Conservation (phyloP, 2,329 filamentous ascomycete genomes). For the Trichophyton benhamiae region DNA sequence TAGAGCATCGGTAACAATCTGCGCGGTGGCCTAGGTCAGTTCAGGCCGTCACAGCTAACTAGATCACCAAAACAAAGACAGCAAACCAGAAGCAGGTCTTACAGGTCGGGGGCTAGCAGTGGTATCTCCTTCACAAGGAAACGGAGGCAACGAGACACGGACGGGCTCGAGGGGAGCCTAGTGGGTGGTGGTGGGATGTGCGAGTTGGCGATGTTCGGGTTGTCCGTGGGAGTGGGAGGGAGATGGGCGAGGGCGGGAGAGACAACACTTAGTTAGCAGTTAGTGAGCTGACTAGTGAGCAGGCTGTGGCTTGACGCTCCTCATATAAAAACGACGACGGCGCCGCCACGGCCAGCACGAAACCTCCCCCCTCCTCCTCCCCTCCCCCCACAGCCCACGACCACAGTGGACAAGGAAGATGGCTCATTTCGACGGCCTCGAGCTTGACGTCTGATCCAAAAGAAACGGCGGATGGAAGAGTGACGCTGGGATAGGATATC, state of each 20-base stretch:
- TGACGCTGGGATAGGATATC: neutral
- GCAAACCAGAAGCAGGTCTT: neutral
- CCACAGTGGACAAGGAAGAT: neutral
- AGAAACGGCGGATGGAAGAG: neutral
- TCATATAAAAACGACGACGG: no score
- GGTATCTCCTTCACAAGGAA: neutral
- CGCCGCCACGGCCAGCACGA: neutral
- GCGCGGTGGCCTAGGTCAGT: neutral
- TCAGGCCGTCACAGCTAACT: neutral
- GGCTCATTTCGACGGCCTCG: neutral
- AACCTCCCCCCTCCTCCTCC: neutral
- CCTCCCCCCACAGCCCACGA: neutral
- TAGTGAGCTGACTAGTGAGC: neutral
- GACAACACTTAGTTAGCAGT: neutral
- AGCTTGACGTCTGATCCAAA: neutral
- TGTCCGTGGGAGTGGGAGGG: neutral
- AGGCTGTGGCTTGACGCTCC: neutral
- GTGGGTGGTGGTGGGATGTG: neutral
- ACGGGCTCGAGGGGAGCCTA: neutral
- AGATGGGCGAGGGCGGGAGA: neutral
- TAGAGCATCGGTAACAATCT: neutral
- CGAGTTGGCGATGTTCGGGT: neutral
- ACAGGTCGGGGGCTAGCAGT: neutral
- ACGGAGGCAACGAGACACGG: neutral
- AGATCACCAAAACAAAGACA: neutral